These are phyloP conservation scores for Psophocarpus tetragonolobus DNA, from an alignment of 306 rosid genomes.

Conservation along the genomic window DNA sequence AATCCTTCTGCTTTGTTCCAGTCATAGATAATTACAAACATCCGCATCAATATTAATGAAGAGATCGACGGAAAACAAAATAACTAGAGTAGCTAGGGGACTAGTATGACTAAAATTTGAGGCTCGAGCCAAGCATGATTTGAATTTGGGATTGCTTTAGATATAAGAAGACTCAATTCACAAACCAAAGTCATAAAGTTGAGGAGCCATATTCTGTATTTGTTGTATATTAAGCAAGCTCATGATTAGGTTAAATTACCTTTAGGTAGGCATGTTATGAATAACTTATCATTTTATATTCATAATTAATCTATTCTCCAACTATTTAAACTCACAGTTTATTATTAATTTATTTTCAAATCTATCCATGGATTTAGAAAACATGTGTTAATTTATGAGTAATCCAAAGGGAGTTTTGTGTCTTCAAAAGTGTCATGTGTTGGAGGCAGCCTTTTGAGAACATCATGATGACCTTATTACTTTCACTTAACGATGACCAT, in stretches of 20 bases:
- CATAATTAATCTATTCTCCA: not conserved
- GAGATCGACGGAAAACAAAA: not conserved
- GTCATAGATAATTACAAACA: too few species aligned
- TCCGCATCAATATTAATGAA: too few species aligned
- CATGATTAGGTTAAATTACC: constrained; percentile 37
- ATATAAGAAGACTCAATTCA: constrained; percentile 34
- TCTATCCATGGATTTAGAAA: constrained; percentile 14
- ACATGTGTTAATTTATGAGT: constrained; percentile 19
- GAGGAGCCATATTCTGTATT: not conserved
- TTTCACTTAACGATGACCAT: constrained; percentile 35
- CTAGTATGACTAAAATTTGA: too few species aligned
- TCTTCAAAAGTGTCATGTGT: constrained; percentile 32
- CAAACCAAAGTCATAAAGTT: constrained; percentile 32
- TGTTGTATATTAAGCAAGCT: constrained; percentile 34
- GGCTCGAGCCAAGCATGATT: constrained; percentile 15
- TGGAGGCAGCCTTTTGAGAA: constrained; percentile 37
- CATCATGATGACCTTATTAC: constrained; percentile 37
- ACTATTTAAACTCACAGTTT: not conserved
- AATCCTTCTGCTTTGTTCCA: too few species aligned
- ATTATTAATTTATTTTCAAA: constrained; percentile 7
- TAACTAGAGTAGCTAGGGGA: too few species aligned
- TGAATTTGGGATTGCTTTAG: constrained; percentile 47
- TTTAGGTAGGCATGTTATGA: constrained; percentile 38
- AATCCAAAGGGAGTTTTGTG: not conserved
- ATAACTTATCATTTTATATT: not conserved